Percentiles rank a stretch among this genome's conserved stretches.
phyloP scores from a whole-genome alignment of 768 basidiomycete species.

The Macrolepiota fuliginosa region DNA sequence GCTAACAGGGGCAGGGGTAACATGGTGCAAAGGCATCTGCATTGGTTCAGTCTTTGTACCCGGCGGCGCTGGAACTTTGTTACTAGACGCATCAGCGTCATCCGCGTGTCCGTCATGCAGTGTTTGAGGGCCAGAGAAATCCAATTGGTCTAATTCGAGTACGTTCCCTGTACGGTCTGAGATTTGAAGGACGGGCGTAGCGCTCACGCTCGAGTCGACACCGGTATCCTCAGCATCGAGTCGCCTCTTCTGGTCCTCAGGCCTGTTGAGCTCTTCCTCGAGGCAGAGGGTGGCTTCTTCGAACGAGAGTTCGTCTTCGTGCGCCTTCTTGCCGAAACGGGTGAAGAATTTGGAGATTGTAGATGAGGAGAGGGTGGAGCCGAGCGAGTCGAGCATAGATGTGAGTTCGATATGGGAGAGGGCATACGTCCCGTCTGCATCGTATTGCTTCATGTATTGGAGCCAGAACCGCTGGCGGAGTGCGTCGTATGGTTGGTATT shows the following conservation, averaged over 20 bases:
- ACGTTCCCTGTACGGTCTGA: constrained; percentile 40
- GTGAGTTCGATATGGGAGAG: constrained; percentile 86
- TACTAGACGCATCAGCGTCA: constrained; percentile 14
- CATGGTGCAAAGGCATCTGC: constrained; percentile 39
- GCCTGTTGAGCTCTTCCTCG: constrained; percentile 79
- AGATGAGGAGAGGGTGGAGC: constrained; percentile 74
- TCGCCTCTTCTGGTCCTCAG: constrained; percentile 66
- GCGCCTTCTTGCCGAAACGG: constrained; percentile 59
- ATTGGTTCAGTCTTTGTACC: constrained; percentile 39
- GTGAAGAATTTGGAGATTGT: constrained; percentile 86
- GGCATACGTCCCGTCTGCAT: constrained; percentile 73
- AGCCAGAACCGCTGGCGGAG: constrained; percentile 90
- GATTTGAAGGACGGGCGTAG: constrained; percentile 47
- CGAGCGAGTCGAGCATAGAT: constrained; percentile 95
- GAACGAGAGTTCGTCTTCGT: constrained; percentile 69
- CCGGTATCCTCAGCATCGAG: constrained; percentile 49
- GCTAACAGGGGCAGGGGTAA: constrained; percentile 16
- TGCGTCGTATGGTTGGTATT: constrained; percentile 93
- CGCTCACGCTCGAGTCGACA: constrained; percentile 48
- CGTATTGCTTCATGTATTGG: constrained; percentile 86
- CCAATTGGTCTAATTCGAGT: constrained; percentile 38
- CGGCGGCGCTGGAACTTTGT: constrained; percentile 12
- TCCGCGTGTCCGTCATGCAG: constrained; percentile 14
- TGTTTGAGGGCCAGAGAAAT: constrained; percentile 55
- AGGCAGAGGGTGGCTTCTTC: constrained; percentile 83